Conservation (phyloP, 352 stramenopile species). For the Phytophthora ramorum region DNA sequence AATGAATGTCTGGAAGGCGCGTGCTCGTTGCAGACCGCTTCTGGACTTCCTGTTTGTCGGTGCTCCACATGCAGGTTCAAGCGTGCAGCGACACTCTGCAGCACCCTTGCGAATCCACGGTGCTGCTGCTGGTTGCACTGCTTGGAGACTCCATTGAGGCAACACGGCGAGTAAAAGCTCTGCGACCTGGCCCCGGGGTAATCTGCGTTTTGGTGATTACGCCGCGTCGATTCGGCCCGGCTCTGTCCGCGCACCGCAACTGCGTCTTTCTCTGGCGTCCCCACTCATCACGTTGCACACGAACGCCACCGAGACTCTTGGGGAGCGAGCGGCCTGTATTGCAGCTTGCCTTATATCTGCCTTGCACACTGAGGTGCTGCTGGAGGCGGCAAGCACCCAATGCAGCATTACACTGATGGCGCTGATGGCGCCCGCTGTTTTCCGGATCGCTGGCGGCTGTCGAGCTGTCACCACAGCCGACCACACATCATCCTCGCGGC, state of each 20-base stretch:
- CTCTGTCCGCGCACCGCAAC: constrained; percentile 11
- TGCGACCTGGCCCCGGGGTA: constrained; percentile 14
- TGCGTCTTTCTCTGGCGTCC: constrained; percentile 23
- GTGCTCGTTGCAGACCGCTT: constrained; percentile 15
- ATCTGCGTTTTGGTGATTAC: constrained; percentile 16
- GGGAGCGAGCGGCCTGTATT: no score
- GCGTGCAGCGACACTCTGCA: not conserved
- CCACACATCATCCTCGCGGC: constrained; percentile 2
- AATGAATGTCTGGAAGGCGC: not conserved
- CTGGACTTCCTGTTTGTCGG: not conserved
- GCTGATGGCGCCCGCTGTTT: constrained; percentile 2
- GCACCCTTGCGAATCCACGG: not conserved
- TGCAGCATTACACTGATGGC: not conserved
- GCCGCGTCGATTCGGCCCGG: not conserved
- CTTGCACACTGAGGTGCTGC: not conserved
- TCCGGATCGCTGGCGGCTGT: constrained; percentile 3
- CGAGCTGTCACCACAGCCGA: not conserved
- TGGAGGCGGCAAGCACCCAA: constrained; percentile 3
- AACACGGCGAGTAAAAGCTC: not conserved
- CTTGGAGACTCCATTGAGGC: no score
- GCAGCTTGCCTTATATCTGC: not conserved
- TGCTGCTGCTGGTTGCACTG: no score
- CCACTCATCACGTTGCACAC: constrained; percentile 21
- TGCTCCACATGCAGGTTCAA: not conserved
- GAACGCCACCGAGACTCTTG: constrained; percentile 18